These are phyloP conservation scores for Cercospora zeina DNA, from an alignment of 2,329 filamentous ascomycete genomes.

Conservation along the genomic window DNA sequence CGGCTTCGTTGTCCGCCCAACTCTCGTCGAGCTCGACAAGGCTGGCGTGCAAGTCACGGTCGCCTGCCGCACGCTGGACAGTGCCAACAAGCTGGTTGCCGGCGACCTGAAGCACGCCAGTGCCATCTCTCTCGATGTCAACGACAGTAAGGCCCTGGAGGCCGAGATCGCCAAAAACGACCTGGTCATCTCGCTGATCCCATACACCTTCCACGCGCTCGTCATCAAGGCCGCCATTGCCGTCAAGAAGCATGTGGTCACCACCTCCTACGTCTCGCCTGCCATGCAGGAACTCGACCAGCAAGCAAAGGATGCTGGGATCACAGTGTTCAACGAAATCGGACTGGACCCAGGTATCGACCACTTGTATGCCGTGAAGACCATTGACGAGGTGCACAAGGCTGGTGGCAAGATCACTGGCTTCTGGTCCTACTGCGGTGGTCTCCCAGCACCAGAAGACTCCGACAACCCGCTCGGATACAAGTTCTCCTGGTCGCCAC, in stretches of 20 bases:
- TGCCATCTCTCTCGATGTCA: slow-evolving; percentile 83
- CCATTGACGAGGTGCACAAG: slow-evolving; percentile 82
- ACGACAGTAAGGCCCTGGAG: slow-evolving; percentile 72
- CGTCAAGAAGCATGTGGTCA: slow-evolving; percentile 94
- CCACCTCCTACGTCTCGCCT: slow-evolving; percentile 88
- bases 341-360: slow-evolving; percentile 73
- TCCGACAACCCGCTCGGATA: slow-evolving; percentile 90
- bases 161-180: slow-evolving; percentile 71
- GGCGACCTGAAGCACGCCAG: slow-evolving; percentile 67
- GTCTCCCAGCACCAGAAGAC: slow-evolving; percentile 65
- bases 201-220: slow-evolving; percentile 82
- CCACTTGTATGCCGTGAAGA: slow-evolving; percentile 79
- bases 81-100: slow-evolving; percentile 70
- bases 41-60: slow-evolving; percentile 60
- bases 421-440: slow-evolving; percentile 85
- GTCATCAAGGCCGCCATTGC: slow-evolving; percentile 94
- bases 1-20: slow-evolving; percentile 59
- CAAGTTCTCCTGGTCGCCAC: slow-evolving; percentile 77
- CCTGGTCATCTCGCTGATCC: slow-evolving; percentile 65
- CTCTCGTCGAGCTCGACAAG: slow-evolving; percentile 59
- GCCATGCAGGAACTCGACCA: slow-evolving; percentile 88
- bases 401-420: slow-evolving; percentile 80
- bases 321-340: slow-evolving; percentile 98
- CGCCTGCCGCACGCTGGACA: slow-evolving; percentile 78
- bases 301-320: slow-evolving; percentile 81